These are phyloP conservation scores for Ascochyta fabae DNA, from an alignment of 2,329 filamentous ascomycete genomes.

Conservation along the genomic window DNA sequence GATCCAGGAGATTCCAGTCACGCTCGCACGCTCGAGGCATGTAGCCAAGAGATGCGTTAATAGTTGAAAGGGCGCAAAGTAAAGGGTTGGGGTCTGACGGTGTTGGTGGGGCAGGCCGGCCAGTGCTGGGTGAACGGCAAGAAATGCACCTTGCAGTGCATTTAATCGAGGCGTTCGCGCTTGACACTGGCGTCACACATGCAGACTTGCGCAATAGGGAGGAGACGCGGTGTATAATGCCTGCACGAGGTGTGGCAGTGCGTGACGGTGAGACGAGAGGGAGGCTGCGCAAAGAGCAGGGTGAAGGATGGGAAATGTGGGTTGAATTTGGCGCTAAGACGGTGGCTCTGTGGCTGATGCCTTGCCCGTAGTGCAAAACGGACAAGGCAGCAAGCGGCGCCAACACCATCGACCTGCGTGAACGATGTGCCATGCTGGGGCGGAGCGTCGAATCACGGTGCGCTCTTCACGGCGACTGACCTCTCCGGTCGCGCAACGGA, in stretches of 20 bases:
- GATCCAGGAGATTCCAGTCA: constrained; percentile 3
- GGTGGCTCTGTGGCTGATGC: constrained; percentile 27
- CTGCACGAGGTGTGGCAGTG: constrained; percentile 34
- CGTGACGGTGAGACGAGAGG: constrained; percentile 31
- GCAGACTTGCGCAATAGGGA: constrained; percentile 5
- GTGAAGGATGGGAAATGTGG: constrained; percentile 17
- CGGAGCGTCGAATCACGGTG: constrained; percentile 25
- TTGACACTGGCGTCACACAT: constrained; percentile 7
- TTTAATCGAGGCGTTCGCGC: not conserved
- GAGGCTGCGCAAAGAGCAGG: constrained; percentile 29
- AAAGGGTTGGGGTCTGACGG: not conserved
- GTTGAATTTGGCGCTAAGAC: constrained; percentile 1
- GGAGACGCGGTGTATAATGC: constrained; percentile 12
- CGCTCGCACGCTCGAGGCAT: not conserved
- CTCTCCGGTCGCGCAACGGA: constrained; percentile 20
- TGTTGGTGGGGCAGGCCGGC: constrained; percentile 2
- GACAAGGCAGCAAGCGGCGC: constrained; percentile 25
- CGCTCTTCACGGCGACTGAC: constrained; percentile 16
- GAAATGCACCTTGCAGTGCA: constrained; percentile 3
- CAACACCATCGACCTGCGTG: constrained; percentile 20
- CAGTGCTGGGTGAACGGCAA: constrained; percentile 1
- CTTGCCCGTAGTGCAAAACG: not conserved
- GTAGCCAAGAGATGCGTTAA: not conserved
- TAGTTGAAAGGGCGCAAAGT: constrained; percentile 6
- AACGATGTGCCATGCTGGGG: constrained; percentile 27